These are phyloP conservation scores for Saitozyma podzolica DNA, from an alignment of 768 basidiomycete species.

Conservation along the genomic window DNA sequence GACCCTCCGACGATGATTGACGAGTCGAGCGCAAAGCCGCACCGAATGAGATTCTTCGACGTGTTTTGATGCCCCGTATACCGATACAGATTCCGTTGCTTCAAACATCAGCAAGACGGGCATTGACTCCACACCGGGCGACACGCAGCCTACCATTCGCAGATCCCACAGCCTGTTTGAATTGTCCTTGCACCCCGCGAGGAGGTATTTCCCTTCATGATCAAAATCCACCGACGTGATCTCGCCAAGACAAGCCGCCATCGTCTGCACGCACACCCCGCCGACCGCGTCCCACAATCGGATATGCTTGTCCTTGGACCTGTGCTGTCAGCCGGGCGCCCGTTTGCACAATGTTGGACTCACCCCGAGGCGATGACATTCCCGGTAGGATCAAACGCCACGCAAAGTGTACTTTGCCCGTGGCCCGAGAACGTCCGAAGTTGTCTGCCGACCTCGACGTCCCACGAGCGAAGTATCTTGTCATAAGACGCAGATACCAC, in stretches of 20 bases:
- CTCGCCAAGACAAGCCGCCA: constrained; percentile 47
- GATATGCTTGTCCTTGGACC: constrained; percentile 47
- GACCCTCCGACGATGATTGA: constrained; percentile 46
- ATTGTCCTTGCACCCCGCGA: constrained; percentile 49
- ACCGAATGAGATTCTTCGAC: constrained; percentile 49
- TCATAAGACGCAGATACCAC: constrained; percentile 47
- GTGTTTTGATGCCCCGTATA: constrained; percentile 52
- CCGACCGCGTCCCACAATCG: constrained; percentile 50
- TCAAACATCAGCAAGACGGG: background rate
- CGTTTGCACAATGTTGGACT: constrained; percentile 3
- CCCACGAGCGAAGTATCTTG: constrained; percentile 45
- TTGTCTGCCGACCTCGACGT: constrained; percentile 42
- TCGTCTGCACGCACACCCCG: constrained; percentile 43
- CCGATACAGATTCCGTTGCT: constrained; percentile 46
- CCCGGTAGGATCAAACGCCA: constrained; percentile 41
- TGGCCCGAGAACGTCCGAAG: constrained; percentile 51
- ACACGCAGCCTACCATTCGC: constrained; percentile 39
- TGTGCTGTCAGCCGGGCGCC: constrained; percentile 12
- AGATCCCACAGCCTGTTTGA: constrained; percentile 50
- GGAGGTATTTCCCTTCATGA: constrained; percentile 39
- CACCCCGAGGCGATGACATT: constrained; percentile 48
- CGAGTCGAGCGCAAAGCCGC: constrained; percentile 32
- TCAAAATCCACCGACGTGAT: constrained; percentile 50
- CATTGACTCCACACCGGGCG: background rate
- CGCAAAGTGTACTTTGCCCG: constrained; percentile 38